phyloP scores from a whole-genome alignment of 2,329 filamentous ascomycete species.

The Aureobasidium uvarum region DNA sequence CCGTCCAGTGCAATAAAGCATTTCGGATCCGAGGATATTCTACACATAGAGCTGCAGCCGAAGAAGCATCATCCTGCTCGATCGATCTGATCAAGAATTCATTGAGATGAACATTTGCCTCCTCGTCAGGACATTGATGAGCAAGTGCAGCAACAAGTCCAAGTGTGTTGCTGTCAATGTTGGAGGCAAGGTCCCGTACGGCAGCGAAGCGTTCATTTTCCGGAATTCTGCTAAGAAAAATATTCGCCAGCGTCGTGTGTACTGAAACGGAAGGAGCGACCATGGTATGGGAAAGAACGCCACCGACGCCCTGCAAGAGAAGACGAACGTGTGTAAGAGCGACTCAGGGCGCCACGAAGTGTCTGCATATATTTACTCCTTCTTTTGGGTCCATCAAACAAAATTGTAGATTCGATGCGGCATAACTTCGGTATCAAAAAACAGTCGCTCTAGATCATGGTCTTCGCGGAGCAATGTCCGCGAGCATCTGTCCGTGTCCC shows the following conservation, averaged over 20 bases:
- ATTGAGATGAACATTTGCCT: conserved; percentile 16
- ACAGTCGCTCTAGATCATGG: conserved; percentile 9
- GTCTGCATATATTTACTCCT: conserved; percentile 12
- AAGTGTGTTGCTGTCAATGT: conserved; percentile 11
- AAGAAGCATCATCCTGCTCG: conserved; percentile 28
- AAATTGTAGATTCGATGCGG: conserved; percentile 19
- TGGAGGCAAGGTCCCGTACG: conserved; percentile 23
- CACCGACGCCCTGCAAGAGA: conserved; percentile 1
- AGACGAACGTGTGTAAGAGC: conserved; percentile 4
- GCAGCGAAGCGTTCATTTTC: conserved; percentile 17
- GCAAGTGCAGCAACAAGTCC: conserved; percentile 25
- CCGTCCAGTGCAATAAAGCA: conserved; percentile 26
- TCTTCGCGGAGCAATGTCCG: neutral
- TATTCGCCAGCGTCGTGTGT: conserved; percentile 22
- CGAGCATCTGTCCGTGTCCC: too few species aligned
- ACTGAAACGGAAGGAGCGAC: neutral
- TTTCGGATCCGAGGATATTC: conserved; percentile 28
- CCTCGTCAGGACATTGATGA: conserved; percentile 26
- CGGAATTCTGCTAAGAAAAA: conserved; percentile 27
- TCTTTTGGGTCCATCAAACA: neutral
- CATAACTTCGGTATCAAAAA: conserved; percentile 11
- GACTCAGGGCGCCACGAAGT: conserved; percentile 2
- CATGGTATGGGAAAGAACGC: conserved; percentile 2
- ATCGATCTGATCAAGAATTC: conserved; percentile 29
- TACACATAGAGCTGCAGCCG: conserved; percentile 29